A percentile compares a stretch with the other conserved stretches of the same genome.
Conservation (phyloP, 495 filamentous ascomycete genomes). For the Talaromyces proteolyticus region DNA sequence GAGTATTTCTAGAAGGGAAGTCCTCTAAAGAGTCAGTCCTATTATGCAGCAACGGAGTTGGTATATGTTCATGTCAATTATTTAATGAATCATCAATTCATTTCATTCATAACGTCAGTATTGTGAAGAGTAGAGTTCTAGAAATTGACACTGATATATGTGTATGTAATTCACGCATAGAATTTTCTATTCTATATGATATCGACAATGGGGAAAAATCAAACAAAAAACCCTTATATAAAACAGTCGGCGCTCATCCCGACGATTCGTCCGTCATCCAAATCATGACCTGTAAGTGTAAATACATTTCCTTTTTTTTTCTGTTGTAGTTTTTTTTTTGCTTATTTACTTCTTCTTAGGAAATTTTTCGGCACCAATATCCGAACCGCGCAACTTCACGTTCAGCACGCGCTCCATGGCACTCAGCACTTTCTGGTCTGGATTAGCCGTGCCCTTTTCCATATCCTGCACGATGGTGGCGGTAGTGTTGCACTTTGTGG, state of each 20-base stretch:
- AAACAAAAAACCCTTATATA: slow-evolving; percentile 7
- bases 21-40: slow-evolving; percentile 17
- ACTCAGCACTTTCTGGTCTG: slow-evolving; percentile 78
- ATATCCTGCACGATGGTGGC: slow-evolving; percentile 73
- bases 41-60: slow-evolving; percentile 25
- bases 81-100: slow-evolving; percentile 1
- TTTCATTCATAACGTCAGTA: too few relatives aligned
- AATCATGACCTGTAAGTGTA: too few relatives aligned
- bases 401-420: slow-evolving; percentile 81
- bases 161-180: background rate
- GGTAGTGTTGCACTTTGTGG: slow-evolving; percentile 88
- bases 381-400: slow-evolving; percentile 72
- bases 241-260: background rate
- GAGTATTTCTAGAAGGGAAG: too few relatives aligned
- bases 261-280: background rate
- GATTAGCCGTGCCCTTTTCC: slow-evolving; percentile 73
- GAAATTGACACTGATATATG: too few relatives aligned
- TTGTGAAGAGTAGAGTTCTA: too few relatives aligned
- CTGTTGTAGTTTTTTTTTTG: slow-evolving; percentile 7
- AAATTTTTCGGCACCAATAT: slow-evolving; percentile 74
- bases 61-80: background rate
- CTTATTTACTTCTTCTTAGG: slow-evolving; percentile 64
- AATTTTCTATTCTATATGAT: background rate
- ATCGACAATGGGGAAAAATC: slow-evolving; percentile 3
- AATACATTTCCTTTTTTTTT: background rate